These are phyloP conservation scores for Hanseniaspora occidentalis DNA, from an alignment of 805 yeast species.

Conservation along the genomic window DNA sequence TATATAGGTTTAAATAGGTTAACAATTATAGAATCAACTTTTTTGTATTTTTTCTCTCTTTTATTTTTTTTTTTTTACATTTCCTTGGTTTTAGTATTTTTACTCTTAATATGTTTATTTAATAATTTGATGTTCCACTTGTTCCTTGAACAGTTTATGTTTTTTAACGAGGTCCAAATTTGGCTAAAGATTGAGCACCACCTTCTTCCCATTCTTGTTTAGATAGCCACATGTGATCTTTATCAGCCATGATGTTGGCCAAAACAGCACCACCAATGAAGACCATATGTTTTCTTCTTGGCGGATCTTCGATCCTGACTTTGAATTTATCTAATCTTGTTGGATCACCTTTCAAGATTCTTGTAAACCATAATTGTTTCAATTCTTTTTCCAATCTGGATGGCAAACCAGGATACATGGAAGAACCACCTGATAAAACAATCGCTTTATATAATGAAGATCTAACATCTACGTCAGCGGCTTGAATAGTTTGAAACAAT, in stretches of 20 bases:
- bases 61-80: too few relatives aligned
- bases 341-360: conserved; percentile 79
- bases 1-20: too few relatives aligned
- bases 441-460: conserved; percentile 81
- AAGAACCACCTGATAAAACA: conserved; percentile 93
- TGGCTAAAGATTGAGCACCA: conserved; percentile 72
- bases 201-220: conserved; percentile 97
- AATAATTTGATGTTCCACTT: background rate
- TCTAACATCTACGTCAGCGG: conserved; percentile 90
- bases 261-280: conserved; percentile 97
- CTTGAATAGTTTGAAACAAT: conserved; percentile 81
- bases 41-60: background rate
- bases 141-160: background rate
- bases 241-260: conserved; percentile 96
- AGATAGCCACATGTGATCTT: conserved; percentile 95
- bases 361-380: conserved; percentile 90
- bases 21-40: too few relatives aligned
- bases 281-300: conserved; percentile 97
- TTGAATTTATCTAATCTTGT: conserved; percentile 80
- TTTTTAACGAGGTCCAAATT: conserved; percentile 78
- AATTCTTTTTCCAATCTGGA: conserved; percentile 90
- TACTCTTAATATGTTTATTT: background rate
- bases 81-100: too few relatives aligned
- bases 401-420: conserved; percentile 98
- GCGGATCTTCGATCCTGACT: conserved; percentile 96